These are phyloP conservation scores for Cercospora sesami DNA, from an alignment of 2,329 filamentous ascomycete species.

Conservation along the genomic window DNA sequence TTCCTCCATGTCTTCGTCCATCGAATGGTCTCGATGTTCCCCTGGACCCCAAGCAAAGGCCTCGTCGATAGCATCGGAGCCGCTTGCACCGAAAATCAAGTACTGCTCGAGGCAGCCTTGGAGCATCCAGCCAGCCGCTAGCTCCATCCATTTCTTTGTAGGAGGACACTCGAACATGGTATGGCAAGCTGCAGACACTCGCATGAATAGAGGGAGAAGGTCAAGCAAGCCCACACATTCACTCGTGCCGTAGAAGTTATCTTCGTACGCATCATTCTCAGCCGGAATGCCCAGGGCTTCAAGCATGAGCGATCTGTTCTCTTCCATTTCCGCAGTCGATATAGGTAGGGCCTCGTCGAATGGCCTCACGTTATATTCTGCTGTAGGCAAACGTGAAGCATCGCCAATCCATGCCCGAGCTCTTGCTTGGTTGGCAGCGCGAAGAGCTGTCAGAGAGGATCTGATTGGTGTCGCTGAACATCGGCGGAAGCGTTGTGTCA, in stretches of 20 bases:
- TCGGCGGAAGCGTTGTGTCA: conserved; percentile 46
- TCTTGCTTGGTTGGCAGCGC: conserved; percentile 41
- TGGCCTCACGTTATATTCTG: conserved; percentile 4
- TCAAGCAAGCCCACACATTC: conserved; percentile 41
- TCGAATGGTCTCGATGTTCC: conserved; percentile 8
- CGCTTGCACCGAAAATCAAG: conserved; percentile 42
- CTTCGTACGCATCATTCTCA: conserved; percentile 30
- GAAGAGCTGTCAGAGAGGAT: conserved; percentile 40
- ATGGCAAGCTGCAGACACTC: conserved; percentile 46
- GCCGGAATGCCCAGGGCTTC: conserved; percentile 26
- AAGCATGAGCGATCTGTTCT: conserved; percentile 31
- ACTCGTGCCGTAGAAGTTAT: conserved; percentile 41
- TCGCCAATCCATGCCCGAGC: conserved; percentile 34
- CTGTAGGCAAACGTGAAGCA: conserved; percentile 26
- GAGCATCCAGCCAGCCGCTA: conserved; percentile 51
- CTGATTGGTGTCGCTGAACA: conserved; percentile 42
- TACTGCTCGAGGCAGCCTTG: conserved; percentile 55
- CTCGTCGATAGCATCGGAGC: conserved; percentile 42
- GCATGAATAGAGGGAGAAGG: conserved; percentile 52
- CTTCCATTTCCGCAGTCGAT: conserved; percentile 19
- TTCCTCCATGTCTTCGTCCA: conserved; percentile 26
- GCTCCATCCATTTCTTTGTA: conserved; percentile 46
- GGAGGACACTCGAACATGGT: conserved; percentile 39
- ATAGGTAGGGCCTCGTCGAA: conserved; percentile 26
- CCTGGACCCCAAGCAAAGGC: conserved; percentile 51